phyloP scores from a whole-genome alignment of 768 basidiomycete genomes.

The Boletus pseudo-olivaceus region DNA sequence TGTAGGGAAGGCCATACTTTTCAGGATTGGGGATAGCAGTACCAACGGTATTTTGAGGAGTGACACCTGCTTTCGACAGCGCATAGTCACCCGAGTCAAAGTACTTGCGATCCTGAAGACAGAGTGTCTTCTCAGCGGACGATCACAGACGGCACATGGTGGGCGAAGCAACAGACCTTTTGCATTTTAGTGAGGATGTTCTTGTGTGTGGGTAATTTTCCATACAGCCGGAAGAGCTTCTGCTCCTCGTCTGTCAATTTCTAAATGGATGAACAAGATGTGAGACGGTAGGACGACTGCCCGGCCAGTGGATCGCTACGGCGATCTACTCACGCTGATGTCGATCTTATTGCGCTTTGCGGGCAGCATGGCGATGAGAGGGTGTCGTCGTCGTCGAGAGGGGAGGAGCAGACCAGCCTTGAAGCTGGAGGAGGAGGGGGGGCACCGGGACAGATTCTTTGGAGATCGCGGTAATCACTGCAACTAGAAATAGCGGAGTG shows the following conservation, averaged over 20 bases:
- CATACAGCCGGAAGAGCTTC: conserved; percentile 91
- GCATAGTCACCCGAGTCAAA: conserved; percentile 99
- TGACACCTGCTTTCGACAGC: conserved; percentile 89
- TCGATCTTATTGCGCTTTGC: conserved; percentile 89
- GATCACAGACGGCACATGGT: not conserved
- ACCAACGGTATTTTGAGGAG: conserved; percentile 85
- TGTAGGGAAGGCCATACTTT: conserved; percentile 53
- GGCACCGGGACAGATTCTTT: conserved; percentile 9
- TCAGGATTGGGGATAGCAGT: conserved; percentile 98
- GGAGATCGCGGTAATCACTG: conserved; percentile 16
- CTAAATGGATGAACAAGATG: conserved; percentile 37
- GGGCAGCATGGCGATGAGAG: conserved; percentile 56
- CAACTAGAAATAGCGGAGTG: conserved; percentile 24
- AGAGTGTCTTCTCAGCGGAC: conserved; percentile 9
- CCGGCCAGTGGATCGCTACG: not conserved
- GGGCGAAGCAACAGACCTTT: conserved; percentile 54
- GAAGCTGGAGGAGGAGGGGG: not conserved
- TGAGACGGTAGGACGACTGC: conserved; percentile 8
- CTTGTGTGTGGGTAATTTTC: conserved; percentile 92
- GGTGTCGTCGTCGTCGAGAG: conserved; percentile 12
- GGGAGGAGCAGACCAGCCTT: conserved; percentile 28
- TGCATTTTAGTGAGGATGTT: conserved; percentile 92
- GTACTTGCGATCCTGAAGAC: conserved; percentile 91
- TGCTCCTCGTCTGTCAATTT: conserved; percentile 86
- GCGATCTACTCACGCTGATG: conserved; percentile 66